phyloP scores from a whole-genome alignment of 2,329 filamentous ascomycete genomes.

The Hypoxylon sp. region DNA sequence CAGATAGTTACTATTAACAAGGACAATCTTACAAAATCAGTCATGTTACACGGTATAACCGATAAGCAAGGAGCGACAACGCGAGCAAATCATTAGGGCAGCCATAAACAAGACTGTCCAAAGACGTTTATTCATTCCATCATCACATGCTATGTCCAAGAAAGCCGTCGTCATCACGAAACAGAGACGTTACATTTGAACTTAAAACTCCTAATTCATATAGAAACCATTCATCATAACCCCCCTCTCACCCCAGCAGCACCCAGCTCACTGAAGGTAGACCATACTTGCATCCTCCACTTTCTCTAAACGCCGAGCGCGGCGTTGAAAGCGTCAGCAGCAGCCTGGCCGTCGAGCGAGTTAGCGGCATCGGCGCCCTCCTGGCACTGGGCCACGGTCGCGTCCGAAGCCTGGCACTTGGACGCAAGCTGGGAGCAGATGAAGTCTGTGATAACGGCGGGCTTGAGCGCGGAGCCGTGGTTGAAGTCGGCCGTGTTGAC shows the following conservation, averaged over 20 bases:
- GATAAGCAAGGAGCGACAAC: neutral
- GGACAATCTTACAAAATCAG: neutral
- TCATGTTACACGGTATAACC: neutral
- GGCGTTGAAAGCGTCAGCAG: conserved; percentile 59
- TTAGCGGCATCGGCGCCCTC: conserved; percentile 54
- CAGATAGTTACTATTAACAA: neutral
- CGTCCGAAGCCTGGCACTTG: conserved; percentile 56
- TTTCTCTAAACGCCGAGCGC: conserved; percentile 55
- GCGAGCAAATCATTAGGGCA: neutral
- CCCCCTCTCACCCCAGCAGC: neutral
- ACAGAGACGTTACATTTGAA: conserved; percentile 23
- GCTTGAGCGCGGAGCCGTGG: conserved; percentile 64
- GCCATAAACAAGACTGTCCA: neutral
- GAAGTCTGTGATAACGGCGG: conserved; percentile 57
- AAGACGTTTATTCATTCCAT: conserved; percentile 21
- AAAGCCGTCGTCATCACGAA: conserved; percentile 23
- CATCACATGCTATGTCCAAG: conserved; percentile 13
- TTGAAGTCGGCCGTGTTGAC: conserved; percentile 62
- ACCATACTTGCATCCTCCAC: neutral
- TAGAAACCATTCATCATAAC: conserved; percentile 18
- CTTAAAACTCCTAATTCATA: conserved; percentile 12
- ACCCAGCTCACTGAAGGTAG: neutral
- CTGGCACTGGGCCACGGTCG: conserved; percentile 55
- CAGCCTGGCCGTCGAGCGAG: conserved; percentile 55
- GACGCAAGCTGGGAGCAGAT: conserved; percentile 57